These are phyloP conservation scores for Vachellia pachyceras DNA, from an alignment of 306 rosid genomes.

Conservation along the genomic window DNA sequence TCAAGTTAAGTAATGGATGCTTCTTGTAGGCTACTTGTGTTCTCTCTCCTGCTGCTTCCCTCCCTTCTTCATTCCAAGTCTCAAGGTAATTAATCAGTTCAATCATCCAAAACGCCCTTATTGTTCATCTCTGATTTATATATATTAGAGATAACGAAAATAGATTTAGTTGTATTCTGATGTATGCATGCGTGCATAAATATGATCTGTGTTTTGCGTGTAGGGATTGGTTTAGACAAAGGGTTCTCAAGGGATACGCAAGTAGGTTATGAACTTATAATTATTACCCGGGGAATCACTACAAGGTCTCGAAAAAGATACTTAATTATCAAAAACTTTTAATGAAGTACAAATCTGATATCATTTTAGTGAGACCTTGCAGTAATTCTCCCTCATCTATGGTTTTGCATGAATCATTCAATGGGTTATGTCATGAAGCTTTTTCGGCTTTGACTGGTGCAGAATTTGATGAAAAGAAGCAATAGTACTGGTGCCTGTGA, in stretches of 20 bases:
- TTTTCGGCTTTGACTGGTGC: no score
- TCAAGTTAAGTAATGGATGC: constrained; percentile 56
- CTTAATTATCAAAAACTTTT: no score
- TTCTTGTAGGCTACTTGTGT: constrained; percentile 23
- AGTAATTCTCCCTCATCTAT: no score
- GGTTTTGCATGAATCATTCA: no score
- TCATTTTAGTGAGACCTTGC: no score
- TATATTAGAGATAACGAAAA: neutral
- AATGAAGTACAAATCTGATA: no score
- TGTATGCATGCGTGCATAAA: neutral
- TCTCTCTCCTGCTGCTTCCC: constrained; percentile 58
- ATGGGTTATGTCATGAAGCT: no score
- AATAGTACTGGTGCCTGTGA: no score
- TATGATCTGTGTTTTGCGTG: constrained; percentile 28
- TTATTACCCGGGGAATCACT: no score
- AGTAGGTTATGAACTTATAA: constrained; percentile 38
- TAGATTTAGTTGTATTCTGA: neutral
- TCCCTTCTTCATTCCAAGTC: constrained; percentile 48
- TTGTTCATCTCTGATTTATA: neutral
- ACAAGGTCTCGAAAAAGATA: no score
- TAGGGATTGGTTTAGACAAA: constrained; percentile 71
- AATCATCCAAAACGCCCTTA: neutral
- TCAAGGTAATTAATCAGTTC: constrained; percentile 56
- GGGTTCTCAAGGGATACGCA: constrained; percentile 38
- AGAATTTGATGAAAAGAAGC: no score